Evolutionary conservation across 139 green algal species (phyloP).

Genomic region (Edaphochlamys debaryana): DNA sequence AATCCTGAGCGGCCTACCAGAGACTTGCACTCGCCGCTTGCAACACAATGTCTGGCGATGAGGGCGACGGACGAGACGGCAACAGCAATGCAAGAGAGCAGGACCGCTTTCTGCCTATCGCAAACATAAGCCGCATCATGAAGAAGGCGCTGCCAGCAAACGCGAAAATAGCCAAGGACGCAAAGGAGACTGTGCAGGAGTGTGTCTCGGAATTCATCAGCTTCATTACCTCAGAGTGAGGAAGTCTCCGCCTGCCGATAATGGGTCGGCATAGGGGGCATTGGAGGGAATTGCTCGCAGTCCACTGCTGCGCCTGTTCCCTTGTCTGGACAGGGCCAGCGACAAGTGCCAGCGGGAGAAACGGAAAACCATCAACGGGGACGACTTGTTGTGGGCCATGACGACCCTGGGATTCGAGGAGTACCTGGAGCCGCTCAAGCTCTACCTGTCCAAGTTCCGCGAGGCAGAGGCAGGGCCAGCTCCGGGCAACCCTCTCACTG

Average conservation of each 20-base stretch:
- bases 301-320: too few species aligned
- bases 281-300: too few species aligned
- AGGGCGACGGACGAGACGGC: constrained; percentile 35
- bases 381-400: constrained; percentile 99
- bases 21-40: too few species aligned
- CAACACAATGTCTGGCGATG: constrained; percentile 44
- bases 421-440: constrained; percentile 95
- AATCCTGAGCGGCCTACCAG: too few species aligned
- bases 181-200: constrained; percentile 98
- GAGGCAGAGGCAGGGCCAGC: constrained; percentile 61
- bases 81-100: constrained; percentile 77
- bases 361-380: constrained; percentile 99
- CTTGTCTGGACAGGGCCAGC: constrained; percentile 95
- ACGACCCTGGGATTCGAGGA: constrained; percentile 97
- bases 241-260: too few species aligned
- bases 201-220: constrained; percentile 99
- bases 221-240: constrained; percentile 99
- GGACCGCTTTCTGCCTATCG: constrained; percentile 97
- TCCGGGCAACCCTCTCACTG: background rate
- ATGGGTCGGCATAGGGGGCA: too few species aligned
- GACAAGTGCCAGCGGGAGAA: constrained; percentile 99
- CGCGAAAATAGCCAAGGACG: constrained; percentile 99
- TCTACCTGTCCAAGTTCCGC: constrained; percentile 96
- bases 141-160: constrained; percentile 92
- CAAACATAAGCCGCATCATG: constrained; percentile 99